These are phyloP conservation scores for Mycosarcoma maydis DNA, from an alignment of 1,284 basidiomycete species.

Conservation along the genomic window DNA sequence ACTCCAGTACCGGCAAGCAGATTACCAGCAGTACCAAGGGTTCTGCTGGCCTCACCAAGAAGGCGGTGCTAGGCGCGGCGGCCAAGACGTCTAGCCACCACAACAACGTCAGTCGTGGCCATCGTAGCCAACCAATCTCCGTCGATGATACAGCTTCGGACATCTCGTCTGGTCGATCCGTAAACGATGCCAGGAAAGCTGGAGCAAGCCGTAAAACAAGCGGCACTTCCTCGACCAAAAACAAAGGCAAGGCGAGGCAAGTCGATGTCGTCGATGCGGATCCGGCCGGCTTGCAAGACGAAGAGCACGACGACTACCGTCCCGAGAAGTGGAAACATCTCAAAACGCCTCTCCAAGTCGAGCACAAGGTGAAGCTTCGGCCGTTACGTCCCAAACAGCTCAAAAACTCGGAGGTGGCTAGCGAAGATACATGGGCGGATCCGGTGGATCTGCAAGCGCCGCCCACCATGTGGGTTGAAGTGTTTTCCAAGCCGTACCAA, in stretches of 20 bases:
- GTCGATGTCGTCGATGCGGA: slow-evolving; percentile 7
- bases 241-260: slow-evolving; percentile 34
- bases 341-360: slow-evolving; percentile 45
- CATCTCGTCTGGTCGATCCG: slow-evolving; percentile 10
- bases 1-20: slow-evolving; percentile 9
- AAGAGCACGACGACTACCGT: slow-evolving; percentile 30
- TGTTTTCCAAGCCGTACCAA: slow-evolving; percentile 89
- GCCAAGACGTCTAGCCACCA: slow-evolving; percentile 12
- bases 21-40: slow-evolving; percentile 2
- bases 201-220: not conserved
- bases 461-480: slow-evolving; percentile 96
- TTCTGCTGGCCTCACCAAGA: slow-evolving; percentile 21
- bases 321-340: slow-evolving; percentile 51
- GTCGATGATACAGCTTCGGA: slow-evolving; percentile 27
- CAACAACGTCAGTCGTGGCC: slow-evolving; percentile 8
- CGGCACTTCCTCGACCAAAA: slow-evolving; percentile 6
- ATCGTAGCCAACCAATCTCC: slow-evolving; percentile 15
- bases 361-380: slow-evolving; percentile 50
- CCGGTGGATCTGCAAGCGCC: slow-evolving; percentile 69
- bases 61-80: slow-evolving; percentile 20
- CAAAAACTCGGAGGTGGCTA: slow-evolving; percentile 47
- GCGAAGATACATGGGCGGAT: slow-evolving; percentile 60
- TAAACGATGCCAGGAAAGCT: no score
- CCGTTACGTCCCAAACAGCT: slow-evolving; percentile 40
- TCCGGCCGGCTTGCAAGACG: slow-evolving; percentile 1